A percentile compares a stretch with the other conserved stretches of the same genome.
Evolutionary conservation across 495 filamentous ascomycete genomes (phyloP).

Genomic region (Halenospora varia): DNA sequence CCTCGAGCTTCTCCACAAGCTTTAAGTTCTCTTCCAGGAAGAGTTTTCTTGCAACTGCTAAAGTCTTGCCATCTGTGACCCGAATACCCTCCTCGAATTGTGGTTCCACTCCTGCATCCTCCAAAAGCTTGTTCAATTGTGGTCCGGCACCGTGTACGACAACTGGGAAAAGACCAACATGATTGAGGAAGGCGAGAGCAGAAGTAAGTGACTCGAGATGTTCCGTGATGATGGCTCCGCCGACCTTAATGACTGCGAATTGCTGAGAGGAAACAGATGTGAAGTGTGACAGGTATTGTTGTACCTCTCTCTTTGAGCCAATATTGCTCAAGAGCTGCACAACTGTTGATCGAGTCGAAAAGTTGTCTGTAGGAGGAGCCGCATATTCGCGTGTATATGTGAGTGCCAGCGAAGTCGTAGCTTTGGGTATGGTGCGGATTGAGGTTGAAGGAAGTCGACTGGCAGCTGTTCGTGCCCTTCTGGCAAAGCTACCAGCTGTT

Average conservation of each 20-base stretch:
- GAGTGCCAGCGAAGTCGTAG: slow-evolving; percentile 19
- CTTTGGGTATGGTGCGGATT: slow-evolving; percentile 19
- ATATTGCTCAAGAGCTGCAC: slow-evolving; percentile 94
- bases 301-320: slow-evolving; percentile 92
- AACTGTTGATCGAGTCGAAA: slow-evolving; percentile 78
- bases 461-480: slow-evolving; percentile 21
- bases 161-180: slow-evolving; percentile 92
- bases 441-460: slow-evolving; percentile 9
- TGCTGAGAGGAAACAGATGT: slow-evolving; percentile 95
- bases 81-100: slow-evolving; percentile 96
- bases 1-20: slow-evolving; percentile 86
- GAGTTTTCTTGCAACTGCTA: slow-evolving; percentile 83
- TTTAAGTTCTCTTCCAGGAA: slow-evolving; percentile 97
- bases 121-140: slow-evolving; percentile 90
- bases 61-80: slow-evolving; percentile 92
- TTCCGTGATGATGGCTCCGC: slow-evolving; percentile 94
- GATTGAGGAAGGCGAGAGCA: slow-evolving; percentile 86
- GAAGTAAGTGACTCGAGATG: slow-evolving; percentile 86
- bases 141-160: slow-evolving; percentile 96
- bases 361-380: slow-evolving; percentile 22
- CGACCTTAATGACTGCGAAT: slow-evolving; percentile 98
- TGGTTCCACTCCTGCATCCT: slow-evolving; percentile 89
- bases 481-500: slow-evolving; percentile 21
- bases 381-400: slow-evolving; percentile 20
- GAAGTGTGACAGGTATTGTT: slow-evolving; percentile 98